These are phyloP conservation scores for Sanguinoderma infundibulare DNA, from an alignment of 1,284 basidiomycete species.

Conservation along the genomic window DNA sequence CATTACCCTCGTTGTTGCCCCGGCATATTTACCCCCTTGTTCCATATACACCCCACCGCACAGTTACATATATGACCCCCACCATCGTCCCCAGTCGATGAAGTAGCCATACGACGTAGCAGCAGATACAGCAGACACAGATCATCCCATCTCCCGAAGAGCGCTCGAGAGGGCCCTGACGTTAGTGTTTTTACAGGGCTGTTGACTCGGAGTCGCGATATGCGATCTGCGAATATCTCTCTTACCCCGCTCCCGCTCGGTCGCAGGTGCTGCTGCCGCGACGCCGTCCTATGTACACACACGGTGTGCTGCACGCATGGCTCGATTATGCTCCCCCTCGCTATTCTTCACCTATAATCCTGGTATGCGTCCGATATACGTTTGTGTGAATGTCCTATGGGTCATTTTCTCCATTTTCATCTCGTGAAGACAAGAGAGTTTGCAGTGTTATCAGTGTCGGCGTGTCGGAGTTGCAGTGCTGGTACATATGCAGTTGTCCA, in stretches of 20 bases:
- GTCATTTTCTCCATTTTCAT: not conserved
- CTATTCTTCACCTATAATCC: not conserved
- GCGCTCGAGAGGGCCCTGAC: not conserved
- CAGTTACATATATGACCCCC: constrained; percentile 6
- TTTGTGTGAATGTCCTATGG: constrained; percentile 4
- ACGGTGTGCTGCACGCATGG: constrained; percentile 1
- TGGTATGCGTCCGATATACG: not conserved
- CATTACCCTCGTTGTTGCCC: constrained; percentile 21
- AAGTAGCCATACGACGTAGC: constrained; percentile 20
- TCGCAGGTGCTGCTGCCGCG: not conserved
- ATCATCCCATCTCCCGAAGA: not conserved
- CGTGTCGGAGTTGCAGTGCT: no score
- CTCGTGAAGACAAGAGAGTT: no score
- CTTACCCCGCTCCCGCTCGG: not conserved
- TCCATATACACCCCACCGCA: constrained; percentile 10
- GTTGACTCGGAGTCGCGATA: not conserved
- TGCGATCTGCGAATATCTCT: not conserved
- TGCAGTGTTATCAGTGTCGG: no score
- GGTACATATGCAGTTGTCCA: no score
- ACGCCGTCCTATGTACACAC: not conserved
- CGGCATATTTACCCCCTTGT: constrained; percentile 3
- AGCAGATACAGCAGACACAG: constrained; percentile 1
- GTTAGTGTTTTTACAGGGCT: not conserved
- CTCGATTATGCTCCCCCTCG: constrained; percentile 11
- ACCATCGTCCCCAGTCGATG: constrained; percentile 8